Evolutionary conservation across 306 rosid species (phyloP), one percentile per base, ranked within the genome.

Genomic region (Medicago ruthenica): DNA sequence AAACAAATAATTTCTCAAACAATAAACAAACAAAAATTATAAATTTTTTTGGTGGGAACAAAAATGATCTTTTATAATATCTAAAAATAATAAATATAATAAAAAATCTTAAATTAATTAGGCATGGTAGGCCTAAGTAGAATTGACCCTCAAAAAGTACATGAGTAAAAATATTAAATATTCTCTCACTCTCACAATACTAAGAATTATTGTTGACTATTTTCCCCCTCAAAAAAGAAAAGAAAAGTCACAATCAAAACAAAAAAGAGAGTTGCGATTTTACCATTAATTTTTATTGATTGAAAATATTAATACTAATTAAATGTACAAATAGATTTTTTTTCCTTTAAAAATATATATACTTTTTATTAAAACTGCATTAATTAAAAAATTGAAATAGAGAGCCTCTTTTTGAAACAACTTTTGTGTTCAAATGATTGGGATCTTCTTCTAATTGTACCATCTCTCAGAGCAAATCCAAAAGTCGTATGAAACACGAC

Each of bases 401-500:
- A 8, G 3, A 42, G 50, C 14, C 5, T 44, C 13, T 44, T 13
- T 44, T 44, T 34, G 37, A 34, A 12, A 44, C n/a, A 44, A 44
- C 6, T 44, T 44, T 44, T 44, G 50, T 42, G 47, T 42, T 4
- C 47, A 42, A 42, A 42, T 42, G 3, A 53, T 53, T 34, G 37
- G 37, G 37, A 34, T 34, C 1, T 34, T 34, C 37, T 34, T 5
- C 37, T 34, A 5, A 34, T 10, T 62, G 11, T 63, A 63, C n/a
- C 4, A 37, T 34, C 14, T 64, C 9, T 65, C 36, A 44, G 22
- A 44, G 22, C 21, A 67, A 21, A 31, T 2, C 4, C 0, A 22
- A 59, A 59, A 59, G 57, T 68, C 61, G 10, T n/a, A 31, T 50
- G 16, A 51, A 51, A 51, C 59, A 70, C 61, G 75, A 51, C 24